These are phyloP conservation scores for Pisolithus microcarpus DNA, from an alignment of 768 basidiomycete species.

Conservation along the genomic window DNA sequence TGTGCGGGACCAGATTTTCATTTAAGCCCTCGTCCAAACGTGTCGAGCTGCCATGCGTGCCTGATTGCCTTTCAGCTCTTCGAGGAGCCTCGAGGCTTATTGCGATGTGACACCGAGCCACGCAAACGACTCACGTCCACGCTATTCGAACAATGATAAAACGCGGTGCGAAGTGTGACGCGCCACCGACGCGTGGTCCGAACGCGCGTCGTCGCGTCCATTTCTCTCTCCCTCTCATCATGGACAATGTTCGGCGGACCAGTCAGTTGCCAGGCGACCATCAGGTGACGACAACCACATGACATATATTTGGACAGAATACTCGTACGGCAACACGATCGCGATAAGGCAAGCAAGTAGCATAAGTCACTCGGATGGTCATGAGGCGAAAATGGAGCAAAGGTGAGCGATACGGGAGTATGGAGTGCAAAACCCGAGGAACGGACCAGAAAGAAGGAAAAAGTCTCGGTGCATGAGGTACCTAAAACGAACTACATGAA, in stretches of 20 bases:
- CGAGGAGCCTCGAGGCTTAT: neutral
- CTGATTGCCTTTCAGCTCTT: conserved; percentile 8
- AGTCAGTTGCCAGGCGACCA: neutral
- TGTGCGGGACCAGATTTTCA: conserved; percentile 1
- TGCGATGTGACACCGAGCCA: neutral
- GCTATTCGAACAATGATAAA: neutral
- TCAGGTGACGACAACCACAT: conserved; percentile 4
- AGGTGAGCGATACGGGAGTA: conserved; percentile 6
- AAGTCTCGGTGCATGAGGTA: conserved; percentile 2
- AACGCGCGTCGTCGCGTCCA: neutral
- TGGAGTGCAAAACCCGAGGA: conserved; percentile 1
- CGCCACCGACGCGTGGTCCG: neutral
- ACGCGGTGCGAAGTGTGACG: neutral
- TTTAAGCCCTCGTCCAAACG: neutral
- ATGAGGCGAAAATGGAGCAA: neutral
- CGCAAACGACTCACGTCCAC: neutral
- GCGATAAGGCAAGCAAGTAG: conserved; percentile 5
- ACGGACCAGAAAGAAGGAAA: neutral
- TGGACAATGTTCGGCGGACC: neutral
- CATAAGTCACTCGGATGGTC: conserved; percentile 19
- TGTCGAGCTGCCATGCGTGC: neutral
- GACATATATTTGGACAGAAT: conserved; percentile 8
- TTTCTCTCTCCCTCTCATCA: too few species aligned
- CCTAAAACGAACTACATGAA: conserved; percentile 22
- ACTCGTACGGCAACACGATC: conserved; percentile 18